Evolutionary conservation across 2,329 filamentous ascomycete genomes (phyloP).

Genomic region (Fusarium nisikadoi): DNA sequence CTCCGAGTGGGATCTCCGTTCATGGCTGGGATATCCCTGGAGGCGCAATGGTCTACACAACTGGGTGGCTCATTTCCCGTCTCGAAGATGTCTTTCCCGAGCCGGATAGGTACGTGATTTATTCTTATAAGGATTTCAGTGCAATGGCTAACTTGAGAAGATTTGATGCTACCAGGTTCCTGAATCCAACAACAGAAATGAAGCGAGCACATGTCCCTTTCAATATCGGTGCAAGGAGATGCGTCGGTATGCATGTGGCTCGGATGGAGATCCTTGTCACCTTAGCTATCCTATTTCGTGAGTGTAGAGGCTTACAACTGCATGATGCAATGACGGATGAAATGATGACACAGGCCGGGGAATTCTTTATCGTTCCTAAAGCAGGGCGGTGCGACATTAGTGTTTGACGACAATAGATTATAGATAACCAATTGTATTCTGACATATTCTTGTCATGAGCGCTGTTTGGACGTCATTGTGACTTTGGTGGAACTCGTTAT

Average conservation of each 20-base stretch:
- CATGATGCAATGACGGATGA: neutral
- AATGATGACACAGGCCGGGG: neutral
- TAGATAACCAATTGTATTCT: no score
- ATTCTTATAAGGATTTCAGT: rapidly evolving
- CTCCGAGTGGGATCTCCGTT: neutral
- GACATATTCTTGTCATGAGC: no score
- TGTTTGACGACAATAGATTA: rapidly evolving
- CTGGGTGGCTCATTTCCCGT: slow-evolving; percentile 8
- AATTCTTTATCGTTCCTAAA: slow-evolving; percentile 8
- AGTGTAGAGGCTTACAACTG: neutral
- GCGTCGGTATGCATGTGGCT: slow-evolving; percentile 8
- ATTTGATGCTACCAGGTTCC: neutral
- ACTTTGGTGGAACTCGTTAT: no score
- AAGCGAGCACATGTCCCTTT: slow-evolving; percentile 9
- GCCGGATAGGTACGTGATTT: neutral
- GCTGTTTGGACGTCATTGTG: no score
- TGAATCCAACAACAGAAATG: neutral
- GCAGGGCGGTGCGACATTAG: neutral
- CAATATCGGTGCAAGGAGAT: slow-evolving; percentile 1
- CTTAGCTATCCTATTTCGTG: neutral
- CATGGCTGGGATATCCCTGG: neutral
- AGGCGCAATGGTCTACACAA: slow-evolving; percentile 4
- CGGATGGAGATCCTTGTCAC: slow-evolving; percentile 9
- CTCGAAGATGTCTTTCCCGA: neutral
- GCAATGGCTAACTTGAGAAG: neutral